Percentiles rank a stretch among this genome's conserved stretches.
Conservation (phyloP, 495 filamentous ascomycete genomes). For the Staphylotrichum longicolle region DNA sequence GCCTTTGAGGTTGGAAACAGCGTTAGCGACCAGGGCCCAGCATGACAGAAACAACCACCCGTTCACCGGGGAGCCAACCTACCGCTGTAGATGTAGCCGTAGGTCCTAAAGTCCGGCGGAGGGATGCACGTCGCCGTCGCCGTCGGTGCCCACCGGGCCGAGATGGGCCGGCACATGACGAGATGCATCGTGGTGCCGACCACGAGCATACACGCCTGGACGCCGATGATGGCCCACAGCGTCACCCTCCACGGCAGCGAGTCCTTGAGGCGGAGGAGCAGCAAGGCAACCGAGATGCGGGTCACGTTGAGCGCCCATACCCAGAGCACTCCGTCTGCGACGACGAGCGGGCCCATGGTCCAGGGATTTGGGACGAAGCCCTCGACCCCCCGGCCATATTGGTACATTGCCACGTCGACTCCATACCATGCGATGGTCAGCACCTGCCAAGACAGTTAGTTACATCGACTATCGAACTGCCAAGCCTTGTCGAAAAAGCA, state of each 20-base stretch:
- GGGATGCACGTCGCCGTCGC: neutral
- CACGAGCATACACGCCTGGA: constrained; percentile 5
- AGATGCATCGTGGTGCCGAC: constrained; percentile 13
- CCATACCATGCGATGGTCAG: constrained; percentile 10
- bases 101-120: constrained; percentile 3
- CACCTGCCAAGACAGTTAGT: constrained; percentile 1
- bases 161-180: constrained; percentile 12
- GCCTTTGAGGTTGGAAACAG: neutral
- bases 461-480: neutral
- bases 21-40: neutral
- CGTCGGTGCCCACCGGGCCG: constrained; percentile 11
- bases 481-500: too few relatives aligned
- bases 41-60: too few relatives aligned
- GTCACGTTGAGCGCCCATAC: constrained; percentile 9
- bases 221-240: constrained; percentile 2
- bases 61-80: neutral
- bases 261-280: constrained; percentile 2
- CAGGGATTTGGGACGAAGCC: constrained; percentile 4
- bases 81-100: constrained; percentile 9
- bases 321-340: constrained; percentile 13
- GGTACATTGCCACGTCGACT: constrained; percentile 11
- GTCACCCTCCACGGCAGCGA: constrained; percentile 8
- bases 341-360: constrained; percentile 7
- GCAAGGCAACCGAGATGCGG: constrained; percentile 11
- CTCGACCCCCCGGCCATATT: constrained; percentile 5